Conservation (phyloP, 305 asterid genomes). For the Fraxinus sp. region DNA sequence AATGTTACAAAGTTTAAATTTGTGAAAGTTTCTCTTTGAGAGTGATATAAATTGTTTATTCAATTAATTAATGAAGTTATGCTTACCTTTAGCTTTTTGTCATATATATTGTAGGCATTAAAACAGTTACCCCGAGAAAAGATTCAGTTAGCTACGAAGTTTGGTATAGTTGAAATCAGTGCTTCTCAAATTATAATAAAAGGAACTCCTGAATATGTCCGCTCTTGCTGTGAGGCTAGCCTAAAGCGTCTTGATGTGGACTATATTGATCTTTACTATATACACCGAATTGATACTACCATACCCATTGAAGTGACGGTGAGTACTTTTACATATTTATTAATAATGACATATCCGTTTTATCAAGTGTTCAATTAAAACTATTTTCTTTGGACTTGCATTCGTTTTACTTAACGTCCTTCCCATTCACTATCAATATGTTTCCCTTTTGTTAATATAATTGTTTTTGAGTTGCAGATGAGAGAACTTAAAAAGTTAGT, state of each 20-base stretch:
- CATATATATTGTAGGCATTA: conserved; percentile 36
- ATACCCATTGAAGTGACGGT: conserved; percentile 56
- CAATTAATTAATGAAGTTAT: background rate
- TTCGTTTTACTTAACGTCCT: background rate
- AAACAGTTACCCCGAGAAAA: conserved; percentile 51
- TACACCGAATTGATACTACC: conserved; percentile 50
- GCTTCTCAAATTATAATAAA: conserved; percentile 27
- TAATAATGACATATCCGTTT: no score
- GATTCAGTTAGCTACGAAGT: conserved; percentile 53
- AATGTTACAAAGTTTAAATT: background rate
- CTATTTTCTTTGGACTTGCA: background rate
- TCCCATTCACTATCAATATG: background rate
- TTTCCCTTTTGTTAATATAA: background rate
- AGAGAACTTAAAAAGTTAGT: conserved; percentile 42
- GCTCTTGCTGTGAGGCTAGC: conserved; percentile 57
- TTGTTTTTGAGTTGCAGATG: conserved; percentile 23
- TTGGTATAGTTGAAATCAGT: conserved; percentile 33
- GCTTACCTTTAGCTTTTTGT: background rate
- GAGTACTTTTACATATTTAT: conserved; percentile 12
- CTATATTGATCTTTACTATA: conserved; percentile 49
- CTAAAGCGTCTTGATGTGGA: conserved; percentile 45
- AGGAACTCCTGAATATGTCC: conserved; percentile 49
- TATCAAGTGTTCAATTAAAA: background rate
- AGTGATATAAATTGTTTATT: background rate
- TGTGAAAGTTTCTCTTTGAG: background rate